Base-by-base conservation (phyloP, 306 rosid genomes). In the Phaseolus lunatus region DNA sequence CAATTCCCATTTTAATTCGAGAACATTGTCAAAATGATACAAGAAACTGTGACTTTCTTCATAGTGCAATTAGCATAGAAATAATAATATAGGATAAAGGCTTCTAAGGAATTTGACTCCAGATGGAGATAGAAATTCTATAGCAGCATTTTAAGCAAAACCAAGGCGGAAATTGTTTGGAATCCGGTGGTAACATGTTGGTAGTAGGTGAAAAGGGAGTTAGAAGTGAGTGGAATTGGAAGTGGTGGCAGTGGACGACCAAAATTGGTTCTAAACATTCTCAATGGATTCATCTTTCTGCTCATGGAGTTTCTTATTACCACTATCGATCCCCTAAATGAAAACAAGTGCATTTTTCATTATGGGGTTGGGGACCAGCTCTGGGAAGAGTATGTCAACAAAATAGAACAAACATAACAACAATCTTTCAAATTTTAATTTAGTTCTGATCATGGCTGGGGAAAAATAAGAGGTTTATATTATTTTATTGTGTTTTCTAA, bases 281-380 rank as follows among this genome's bases (percentile, higher is more conserved):
- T 26, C 31, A 0, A 58, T 58, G 64, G 64, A 26, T 23, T 24
- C 37, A 57, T 26, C 18, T 12, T 23, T 57, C 41, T 16, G 39
- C 35, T 41, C 50, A 27, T 27, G 27, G 18, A 44, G 12, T 56
- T 78, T 27, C 39, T 56, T 13, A 45, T 48, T 26, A 33, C 33
- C 29, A n/a, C 44, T 48, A n/a, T 0, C 64, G 52, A 63, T n/a
- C 18, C 14, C 5, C 37, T 29, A 62, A 29, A 22, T 4, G 41
- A 64, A 76, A 76, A 49, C 4, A 76, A 45, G 19, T 19, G 24
- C 47, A 35, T 3, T 69, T 24, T 15, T 35, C 73, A 18, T 53
- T 74, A 80, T 45, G 41, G 68, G 20, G 79, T 73, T 80, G 50
- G n/a, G n/a, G n/a, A n/a, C n/a, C n/a, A n/a, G n/a, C n/a, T n/a